Conservation (phyloP, 768 basidiomycete species). For the Tricholoma flavovirens region DNA sequence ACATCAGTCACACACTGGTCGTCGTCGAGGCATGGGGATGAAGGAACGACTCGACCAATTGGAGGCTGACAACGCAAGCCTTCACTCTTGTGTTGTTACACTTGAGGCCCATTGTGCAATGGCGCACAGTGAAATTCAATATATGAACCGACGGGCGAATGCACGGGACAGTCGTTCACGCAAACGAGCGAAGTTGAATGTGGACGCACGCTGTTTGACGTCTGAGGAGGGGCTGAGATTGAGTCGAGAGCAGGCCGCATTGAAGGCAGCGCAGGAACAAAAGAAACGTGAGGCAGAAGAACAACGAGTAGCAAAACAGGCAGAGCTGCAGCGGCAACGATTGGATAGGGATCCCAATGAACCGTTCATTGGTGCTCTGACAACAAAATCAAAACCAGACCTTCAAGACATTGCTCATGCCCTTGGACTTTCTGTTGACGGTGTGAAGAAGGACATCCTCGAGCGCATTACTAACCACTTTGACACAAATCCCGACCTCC, state of each 20-base stretch:
- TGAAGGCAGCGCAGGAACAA: not conserved
- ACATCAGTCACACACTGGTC: too few relatives aligned
- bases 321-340: not conserved
- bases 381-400: not conserved
- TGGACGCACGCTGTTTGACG: not conserved
- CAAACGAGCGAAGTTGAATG: not conserved
- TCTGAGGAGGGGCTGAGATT: not conserved
- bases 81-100: too few relatives aligned
- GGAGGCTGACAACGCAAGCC: too few relatives aligned
- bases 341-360: not conserved
- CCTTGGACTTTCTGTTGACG: not conserved
- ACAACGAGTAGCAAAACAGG: not conserved
- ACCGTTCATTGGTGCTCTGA: not conserved
- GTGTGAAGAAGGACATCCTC: not conserved
- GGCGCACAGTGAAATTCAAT: not conserved
- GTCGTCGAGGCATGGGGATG: too few relatives aligned
- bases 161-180: not conserved
- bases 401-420: not conserved
- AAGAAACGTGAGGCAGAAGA: not conserved
- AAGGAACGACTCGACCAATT: too few relatives aligned
- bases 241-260: not conserved
- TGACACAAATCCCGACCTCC: not conserved
- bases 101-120: too few relatives aligned
- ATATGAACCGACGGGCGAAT: not conserved
- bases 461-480: not conserved